Percentiles rank a stretch among this genome's conserved stretches.
Evolutionary conservation across 768 basidiomycete species (phyloP).

Genomic region (Crucibulum laeve): DNA sequence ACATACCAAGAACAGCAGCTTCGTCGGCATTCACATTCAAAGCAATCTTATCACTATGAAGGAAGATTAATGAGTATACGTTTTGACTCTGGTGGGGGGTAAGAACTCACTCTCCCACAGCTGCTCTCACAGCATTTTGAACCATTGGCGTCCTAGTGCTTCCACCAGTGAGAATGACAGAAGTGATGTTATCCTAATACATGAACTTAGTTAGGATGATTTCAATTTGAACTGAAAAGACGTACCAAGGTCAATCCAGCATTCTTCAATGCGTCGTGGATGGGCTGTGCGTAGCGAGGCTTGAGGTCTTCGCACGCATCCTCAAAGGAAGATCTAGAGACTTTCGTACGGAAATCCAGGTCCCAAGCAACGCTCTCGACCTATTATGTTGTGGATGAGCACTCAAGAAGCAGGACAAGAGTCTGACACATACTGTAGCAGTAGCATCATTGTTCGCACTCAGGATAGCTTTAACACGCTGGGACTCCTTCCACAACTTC

Average conservation of each 20-base stretch:
- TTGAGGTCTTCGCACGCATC: constrained; percentile 63
- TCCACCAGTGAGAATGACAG: constrained; percentile 92
- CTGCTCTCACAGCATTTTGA: constrained; percentile 70
- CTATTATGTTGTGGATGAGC: constrained; percentile 26
- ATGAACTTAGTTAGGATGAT: constrained; percentile 3
- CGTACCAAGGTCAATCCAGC: constrained; percentile 67
- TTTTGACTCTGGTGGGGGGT: background rate
- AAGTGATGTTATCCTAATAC: constrained; percentile 71
- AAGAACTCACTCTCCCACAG: constrained; percentile 70
- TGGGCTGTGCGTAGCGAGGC: constrained; percentile 60
- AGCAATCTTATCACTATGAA: constrained; percentile 71
- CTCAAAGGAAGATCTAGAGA: constrained; percentile 81
- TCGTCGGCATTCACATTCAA: constrained; percentile 97
- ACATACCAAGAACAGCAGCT: constrained; percentile 79
- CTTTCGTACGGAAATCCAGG: constrained; percentile 80
- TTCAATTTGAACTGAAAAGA: constrained; percentile 2
- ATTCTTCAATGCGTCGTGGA: constrained; percentile 63
- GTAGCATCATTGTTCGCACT: constrained; percentile 86
- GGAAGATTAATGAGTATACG: background rate
- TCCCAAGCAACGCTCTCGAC: constrained; percentile 90
- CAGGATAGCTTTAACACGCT: constrained; percentile 84
- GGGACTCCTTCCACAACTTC: constrained; percentile 92
- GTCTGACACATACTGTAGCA: constrained; percentile 51
- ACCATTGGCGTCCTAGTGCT: constrained; percentile 89
- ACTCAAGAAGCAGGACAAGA: background rate